Evolutionary conservation across 2,329 filamentous ascomycete genomes (phyloP), one percentile per base, ranked within the genome.

Genomic region (Didymella arachidicola): DNA sequence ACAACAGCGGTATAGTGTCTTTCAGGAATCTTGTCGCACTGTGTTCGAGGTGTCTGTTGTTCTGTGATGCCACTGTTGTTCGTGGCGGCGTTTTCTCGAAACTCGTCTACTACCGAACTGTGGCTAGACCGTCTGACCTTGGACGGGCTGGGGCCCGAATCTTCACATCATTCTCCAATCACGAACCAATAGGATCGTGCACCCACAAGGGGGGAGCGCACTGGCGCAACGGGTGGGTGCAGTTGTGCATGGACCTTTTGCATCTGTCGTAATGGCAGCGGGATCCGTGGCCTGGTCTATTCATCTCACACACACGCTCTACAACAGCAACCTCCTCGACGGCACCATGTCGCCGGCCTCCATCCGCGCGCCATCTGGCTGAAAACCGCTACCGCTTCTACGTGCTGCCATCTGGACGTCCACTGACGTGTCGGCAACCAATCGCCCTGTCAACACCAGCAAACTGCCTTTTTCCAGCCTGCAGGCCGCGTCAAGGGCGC

Each of bases 381-480:
- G 62, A 62, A 46, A 36, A 12, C 12, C 47, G 30, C 29, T 39
- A 42, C 39, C 19, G 36, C n/a, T 3, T 54, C 53, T 29, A 14
- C 36, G 32, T 58, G 32, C 29, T 45, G 30, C 57, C 41, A 38
- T 48, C 29, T 53, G 41, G 25, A 50, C 45, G 19, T 53, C 55
- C 55, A 45, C 66, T 69, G 67, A 70, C 67, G 69, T 72, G 67
- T 57, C 63, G 38, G 25, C 38, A 48, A 38, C 66, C 53, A 44
- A 68, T 65, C 72, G 72, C 74, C 73, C 76, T 73, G 70, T 75
- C 68, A 67, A 75, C 71, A 46, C 62, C 67, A 57, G 59, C 53
- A 57, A 59, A 60, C 53, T 48, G 49, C 54, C 27, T 47, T 56
- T 38, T 29, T 16, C 5, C 29, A 32, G 52, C 48, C 49, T 45